Conservation (phyloP, 331 rosid genomes). For the Malus hybrid region DNA sequence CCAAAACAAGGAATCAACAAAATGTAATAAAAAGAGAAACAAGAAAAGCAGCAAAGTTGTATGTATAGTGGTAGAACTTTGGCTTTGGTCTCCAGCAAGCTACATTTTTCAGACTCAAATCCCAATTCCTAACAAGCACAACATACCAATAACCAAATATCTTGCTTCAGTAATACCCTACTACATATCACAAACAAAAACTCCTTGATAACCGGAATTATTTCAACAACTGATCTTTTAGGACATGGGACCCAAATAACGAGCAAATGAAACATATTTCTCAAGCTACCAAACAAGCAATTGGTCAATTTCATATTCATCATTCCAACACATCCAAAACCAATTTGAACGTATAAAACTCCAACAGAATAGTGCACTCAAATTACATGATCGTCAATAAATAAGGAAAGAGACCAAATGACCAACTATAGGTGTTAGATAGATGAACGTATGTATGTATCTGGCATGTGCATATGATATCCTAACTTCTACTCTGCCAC, state of each 20-base stretch:
- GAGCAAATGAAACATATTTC: background rate
- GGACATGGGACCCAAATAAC: background rate
- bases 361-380: background rate
- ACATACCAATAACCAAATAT: background rate
- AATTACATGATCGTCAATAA: background rate
- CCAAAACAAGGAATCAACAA: background rate
- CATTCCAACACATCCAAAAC: background rate
- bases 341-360: background rate
- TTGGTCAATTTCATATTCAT: background rate
- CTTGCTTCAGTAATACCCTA: background rate
- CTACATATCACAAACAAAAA: background rate
- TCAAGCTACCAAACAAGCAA: background rate
- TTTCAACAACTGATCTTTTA: background rate
- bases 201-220: background rate
- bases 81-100: background rate
- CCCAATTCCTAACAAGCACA: background rate
- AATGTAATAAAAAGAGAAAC: background rate
- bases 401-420: background rate
- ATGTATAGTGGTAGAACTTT: background rate
- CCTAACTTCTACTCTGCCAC: background rate
- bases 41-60: background rate
- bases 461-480: background rate
- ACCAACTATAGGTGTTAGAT: background rate
- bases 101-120: background rate
- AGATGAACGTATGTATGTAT: background rate